Evolutionary conservation across 306 rosid genomes (phyloP).

Genomic region (Luffa aegyptiaca): DNA sequence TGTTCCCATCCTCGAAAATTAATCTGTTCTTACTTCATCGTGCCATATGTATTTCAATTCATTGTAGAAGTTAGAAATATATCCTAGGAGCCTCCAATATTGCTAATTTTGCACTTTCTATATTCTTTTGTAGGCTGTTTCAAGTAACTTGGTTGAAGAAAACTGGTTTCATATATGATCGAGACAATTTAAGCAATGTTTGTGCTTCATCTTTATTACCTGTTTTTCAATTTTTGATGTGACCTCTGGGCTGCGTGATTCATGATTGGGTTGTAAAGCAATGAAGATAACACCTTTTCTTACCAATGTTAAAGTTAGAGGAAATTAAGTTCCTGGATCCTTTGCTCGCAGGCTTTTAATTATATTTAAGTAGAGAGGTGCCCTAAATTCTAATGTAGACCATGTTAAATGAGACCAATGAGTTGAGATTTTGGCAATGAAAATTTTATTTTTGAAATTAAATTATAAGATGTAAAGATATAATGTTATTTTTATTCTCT

Average conservation of each 20-base stretch:
- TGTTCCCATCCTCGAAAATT: not conserved
- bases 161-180: conserved; percentile 70
- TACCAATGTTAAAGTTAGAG: not conserved
- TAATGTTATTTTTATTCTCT: conserved; percentile 2
- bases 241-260: not conserved
- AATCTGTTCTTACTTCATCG: not conserved
- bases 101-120: conserved; percentile 26
- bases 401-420: not conserved
- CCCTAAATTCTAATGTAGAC: not conserved
- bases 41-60: not conserved
- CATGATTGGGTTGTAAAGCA: not conserved
- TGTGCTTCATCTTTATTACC: conserved; percentile 43
- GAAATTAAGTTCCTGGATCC: not conserved
- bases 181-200: conserved; percentile 54
- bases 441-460: not conserved
- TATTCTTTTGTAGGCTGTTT: conserved; percentile 62
- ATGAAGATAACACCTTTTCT: not conserved
- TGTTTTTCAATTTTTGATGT: conserved; percentile 15
- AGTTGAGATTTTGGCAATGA: not conserved
- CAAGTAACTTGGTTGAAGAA: conserved; percentile 73
- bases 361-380: not conserved
- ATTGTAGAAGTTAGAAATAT: not conserved
- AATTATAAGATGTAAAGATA: not conserved
- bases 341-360: not conserved
- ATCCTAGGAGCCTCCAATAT: not conserved